These are phyloP conservation scores for Dittrichia graveolens DNA, from an alignment of 129 eudicot species.

Conservation along the genomic window DNA sequence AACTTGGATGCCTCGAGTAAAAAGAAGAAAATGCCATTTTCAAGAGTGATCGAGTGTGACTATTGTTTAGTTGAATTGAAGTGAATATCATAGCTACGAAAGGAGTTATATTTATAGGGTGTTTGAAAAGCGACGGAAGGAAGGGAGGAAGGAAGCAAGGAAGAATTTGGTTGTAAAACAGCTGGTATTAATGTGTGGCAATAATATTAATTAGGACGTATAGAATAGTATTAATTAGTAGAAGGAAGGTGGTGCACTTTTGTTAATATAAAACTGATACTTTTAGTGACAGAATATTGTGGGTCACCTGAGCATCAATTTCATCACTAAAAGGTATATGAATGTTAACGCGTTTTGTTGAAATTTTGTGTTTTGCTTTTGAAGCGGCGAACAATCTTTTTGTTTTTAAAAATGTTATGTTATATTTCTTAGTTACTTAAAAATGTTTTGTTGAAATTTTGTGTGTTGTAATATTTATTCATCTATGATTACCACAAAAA, in stretches of 20 bases:
- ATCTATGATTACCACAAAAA: neutral
- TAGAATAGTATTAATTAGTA: constrained; percentile 12
- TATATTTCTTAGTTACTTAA: neutral
- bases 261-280: constrained; percentile 6
- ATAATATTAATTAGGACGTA: constrained; percentile 1
- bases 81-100: constrained; percentile 22
- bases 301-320: constrained; percentile 23
- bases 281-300: constrained; percentile 28
- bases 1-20: constrained; percentile 18
- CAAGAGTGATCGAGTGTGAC: neutral
- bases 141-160: constrained; percentile 26
- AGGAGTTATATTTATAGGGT: constrained; percentile 34
- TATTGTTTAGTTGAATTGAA: neutral
- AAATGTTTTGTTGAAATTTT: neutral
- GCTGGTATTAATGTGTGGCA: constrained; percentile 32
- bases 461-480: neutral
- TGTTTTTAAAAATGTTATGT: neutral
- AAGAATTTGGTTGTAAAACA: constrained; percentile 34
- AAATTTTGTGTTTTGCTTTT: constrained; percentile 22
- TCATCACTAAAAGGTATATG: constrained; percentile 16
- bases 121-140: constrained; percentile 18
- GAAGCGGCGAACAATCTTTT: constrained; percentile 20
- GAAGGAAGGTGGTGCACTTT: constrained; percentile 30
- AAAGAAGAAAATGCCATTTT: constrained; percentile 26
- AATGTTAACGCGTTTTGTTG: constrained; percentile 32